Conservation (phyloP, 129 eudicot genomes). For the Lactuca sativa region DNA sequence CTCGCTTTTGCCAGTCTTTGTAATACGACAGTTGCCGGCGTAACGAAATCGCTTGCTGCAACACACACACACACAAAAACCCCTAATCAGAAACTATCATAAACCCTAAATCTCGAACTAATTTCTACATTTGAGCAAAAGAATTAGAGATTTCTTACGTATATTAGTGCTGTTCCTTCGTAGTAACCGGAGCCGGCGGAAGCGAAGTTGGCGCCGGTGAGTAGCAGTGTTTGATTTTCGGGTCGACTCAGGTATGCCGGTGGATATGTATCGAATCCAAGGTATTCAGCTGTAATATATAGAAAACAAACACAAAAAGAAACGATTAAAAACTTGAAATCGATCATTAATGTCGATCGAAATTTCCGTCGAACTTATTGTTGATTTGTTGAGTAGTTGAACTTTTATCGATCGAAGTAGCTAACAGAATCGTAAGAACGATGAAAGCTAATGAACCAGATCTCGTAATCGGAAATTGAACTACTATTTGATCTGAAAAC, state of each 20-base stretch:
- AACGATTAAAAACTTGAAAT: neutral
- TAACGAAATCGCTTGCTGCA: constrained; percentile 63
- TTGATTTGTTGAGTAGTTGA: neutral
- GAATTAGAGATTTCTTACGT: constrained; percentile 34
- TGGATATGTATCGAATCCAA: constrained; percentile 45
- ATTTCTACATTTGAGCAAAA: neutral
- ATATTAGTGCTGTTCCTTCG: constrained; percentile 56
- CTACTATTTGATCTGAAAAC: no score
- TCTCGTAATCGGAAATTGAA: neutral
- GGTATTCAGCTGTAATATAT: constrained; percentile 14
- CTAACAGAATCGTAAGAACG: neutral
- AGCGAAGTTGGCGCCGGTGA: constrained; percentile 77
- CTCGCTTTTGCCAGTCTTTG: constrained; percentile 65
- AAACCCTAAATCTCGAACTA: neutral
- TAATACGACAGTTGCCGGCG: constrained; percentile 61
- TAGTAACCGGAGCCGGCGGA: constrained; percentile 81
- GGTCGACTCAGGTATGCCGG: constrained; percentile 67
- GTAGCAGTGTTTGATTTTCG: constrained; percentile 37
- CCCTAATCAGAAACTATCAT: neutral
- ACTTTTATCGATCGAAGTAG: neutral
- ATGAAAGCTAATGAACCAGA: neutral
- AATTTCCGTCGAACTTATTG: neutral
- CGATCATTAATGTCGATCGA: neutral
- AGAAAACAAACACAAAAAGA: neutral
- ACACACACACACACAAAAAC: neutral